Evolutionary conservation across 2,329 filamentous ascomycete genomes (phyloP), one percentile per base, ranked within the genome.

Genomic region (Fusarium paranaense): DNA sequence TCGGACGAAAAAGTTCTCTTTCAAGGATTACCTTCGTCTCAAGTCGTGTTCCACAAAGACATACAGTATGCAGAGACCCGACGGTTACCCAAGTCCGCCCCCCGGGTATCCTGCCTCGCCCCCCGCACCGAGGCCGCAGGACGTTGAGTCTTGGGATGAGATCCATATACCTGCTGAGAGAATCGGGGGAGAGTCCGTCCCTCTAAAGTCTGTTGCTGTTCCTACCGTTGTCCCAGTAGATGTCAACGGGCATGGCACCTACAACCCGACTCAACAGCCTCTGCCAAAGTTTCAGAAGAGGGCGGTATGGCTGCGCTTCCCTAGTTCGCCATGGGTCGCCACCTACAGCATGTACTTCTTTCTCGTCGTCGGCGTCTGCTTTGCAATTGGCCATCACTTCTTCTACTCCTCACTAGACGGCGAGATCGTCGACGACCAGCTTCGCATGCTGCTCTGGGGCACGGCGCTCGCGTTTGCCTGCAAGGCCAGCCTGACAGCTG

Each of bases 301-400:
- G 4, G 57, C 22, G 1, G 7, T 30, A 16, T 18, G 40, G 59
- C 10, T 35, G 11, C 40, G 40, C 11, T 38, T 62, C 11, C 59
- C 59, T n/a, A 45, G 27, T 18, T 50, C 59, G 18, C 59, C 59
- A 13, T 62, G 40, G 59, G 18, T 62, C 20, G 22, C 59, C 16
- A 27, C 40, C n/a, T 62, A 50, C 32, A 32, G 40, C 5, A 66
- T 74, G 71, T 74, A 62, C 6, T 18, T 66, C 5, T 42, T 61
- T 13, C 14, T 45, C 0, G 4, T 61, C 4, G 1, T 40, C 2
- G 68, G 63, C 2, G 11, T 22, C 0, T 6, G 6, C 0, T 66
- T 72, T 7, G 66, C 66, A 0, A 6, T 63, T 0, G 61, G 73
- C 0, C 59, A 76, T 14, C 56, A 76, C 54, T 7, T 63, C 1